Base-by-base conservation (phyloP, 2,329 filamentous ascomycete genomes). In the Scedosporium minutisporum region DNA sequence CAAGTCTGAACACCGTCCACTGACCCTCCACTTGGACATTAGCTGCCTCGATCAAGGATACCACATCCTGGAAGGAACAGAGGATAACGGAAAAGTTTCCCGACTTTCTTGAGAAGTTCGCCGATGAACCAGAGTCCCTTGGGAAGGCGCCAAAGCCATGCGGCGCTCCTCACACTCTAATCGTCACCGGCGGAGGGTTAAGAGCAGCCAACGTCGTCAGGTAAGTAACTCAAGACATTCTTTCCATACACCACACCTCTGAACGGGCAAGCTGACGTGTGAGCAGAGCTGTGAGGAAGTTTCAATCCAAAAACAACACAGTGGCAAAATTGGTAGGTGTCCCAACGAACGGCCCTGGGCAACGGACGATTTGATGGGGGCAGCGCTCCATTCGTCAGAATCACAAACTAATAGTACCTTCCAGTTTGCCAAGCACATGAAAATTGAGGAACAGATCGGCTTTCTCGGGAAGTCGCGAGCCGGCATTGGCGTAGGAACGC, bases 381-480 rank as follows among this genome's bases (percentile, higher is more conserved):
- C 33, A 38, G 33, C 33, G 2, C 33, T 38, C 10, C 33, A 12
- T 12, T 38, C 4, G 29, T 10, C 33, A 38, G 33, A 38, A 38
- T 4, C 33, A 14, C 66, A 67, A 18, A 69, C 64, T 38, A 27
- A 42, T n/a, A 44, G 25, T 10, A 21, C n/a, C 6, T 4, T 9
- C 38, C 61, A 85, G 71, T 99, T 99, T 74, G 93, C 95, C 38
- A 99, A 99, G 75, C 95, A 99, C 74, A 96, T 99, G 79, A 99
- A 99, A 76, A 76, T 99, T 10, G 85, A 90, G 61, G 93, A 97
- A 69, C 90, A 93, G 41, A 85, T 93, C 61, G 81, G 88, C 64
- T 90, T 89, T 71, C 84, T 96, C 51, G 82, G 89, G 69, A 81
- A 76, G 62, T 80, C 76, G 67, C 87, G 87, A 65, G 90, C 92